Conservation (phyloP, 805 yeast genomes). For the Yamadazyma takamatsuzukensis region DNA sequence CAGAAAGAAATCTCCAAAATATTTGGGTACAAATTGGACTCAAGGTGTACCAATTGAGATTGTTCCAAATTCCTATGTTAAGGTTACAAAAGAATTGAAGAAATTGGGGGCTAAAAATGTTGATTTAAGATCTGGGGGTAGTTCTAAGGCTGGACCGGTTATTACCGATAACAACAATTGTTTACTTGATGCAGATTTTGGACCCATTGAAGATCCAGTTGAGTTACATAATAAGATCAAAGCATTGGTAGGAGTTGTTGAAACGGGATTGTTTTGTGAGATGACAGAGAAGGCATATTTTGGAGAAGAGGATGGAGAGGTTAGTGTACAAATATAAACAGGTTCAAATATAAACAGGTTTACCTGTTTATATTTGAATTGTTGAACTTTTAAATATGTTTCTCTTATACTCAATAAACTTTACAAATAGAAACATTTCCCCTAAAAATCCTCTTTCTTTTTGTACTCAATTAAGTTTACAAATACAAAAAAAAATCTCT, state of each 20-base stretch:
- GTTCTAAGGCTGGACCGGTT: conserved; percentile 95
- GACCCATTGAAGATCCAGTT: conserved; percentile 53
- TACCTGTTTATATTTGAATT: too few relatives aligned
- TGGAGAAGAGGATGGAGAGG: conserved; percentile 76
- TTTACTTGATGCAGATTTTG: conserved; percentile 90
- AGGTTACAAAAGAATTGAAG: conserved; percentile 62
- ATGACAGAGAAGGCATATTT: conserved; percentile 81
- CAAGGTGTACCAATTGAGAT: conserved; percentile 95
- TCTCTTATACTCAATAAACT: too few relatives aligned
- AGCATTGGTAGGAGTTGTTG: conserved; percentile 87
- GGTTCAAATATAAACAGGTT: too few relatives aligned
- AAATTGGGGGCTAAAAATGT: conserved; percentile 63
- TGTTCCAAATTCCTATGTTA: conserved; percentile 82
- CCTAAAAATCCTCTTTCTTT: too few relatives aligned
- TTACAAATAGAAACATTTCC: too few relatives aligned
- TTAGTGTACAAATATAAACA: conserved; percentile 13
- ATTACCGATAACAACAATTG: conserved; percentile 95
- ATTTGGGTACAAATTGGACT: conserved; percentile 76
- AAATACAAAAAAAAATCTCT: too few relatives aligned
- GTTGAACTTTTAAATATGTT: too few relatives aligned
- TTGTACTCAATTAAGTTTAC: too few relatives aligned
- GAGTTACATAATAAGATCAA: conserved; percentile 65
- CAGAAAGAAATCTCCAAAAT: conserved; percentile 67
- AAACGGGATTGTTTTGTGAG: conserved; percentile 82
- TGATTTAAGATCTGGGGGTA: conserved; percentile 75